These are phyloP conservation scores for Auxenochlorella protothecoides DNA, from an alignment of 139 green algal species.

Conservation along the genomic window DNA sequence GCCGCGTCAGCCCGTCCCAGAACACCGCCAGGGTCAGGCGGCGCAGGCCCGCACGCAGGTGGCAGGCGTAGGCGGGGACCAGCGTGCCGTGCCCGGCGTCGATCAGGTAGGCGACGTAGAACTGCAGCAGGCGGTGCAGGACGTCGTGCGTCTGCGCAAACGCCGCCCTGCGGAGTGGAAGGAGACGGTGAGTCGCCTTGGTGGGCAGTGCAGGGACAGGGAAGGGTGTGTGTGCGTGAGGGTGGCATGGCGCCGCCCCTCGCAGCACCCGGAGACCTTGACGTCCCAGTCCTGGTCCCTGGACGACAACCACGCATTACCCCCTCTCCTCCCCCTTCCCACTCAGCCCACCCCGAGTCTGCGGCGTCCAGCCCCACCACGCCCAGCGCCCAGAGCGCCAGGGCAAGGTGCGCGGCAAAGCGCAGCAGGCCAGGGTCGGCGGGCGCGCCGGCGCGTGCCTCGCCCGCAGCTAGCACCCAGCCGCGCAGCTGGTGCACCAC, in stretches of 20 bases:
- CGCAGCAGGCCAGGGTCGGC: slow-evolving; percentile 24
- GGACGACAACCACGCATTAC: no score
- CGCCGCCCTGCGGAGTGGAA: background rate
- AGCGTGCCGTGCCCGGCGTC: slow-evolving; percentile 20
- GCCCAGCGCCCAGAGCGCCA: slow-evolving; percentile 41
- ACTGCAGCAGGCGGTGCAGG: slow-evolving; percentile 20
- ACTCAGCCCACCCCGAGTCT: no score
- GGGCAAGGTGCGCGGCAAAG: slow-evolving; percentile 52
- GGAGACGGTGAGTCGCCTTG: background rate
- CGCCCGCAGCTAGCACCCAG: slow-evolving; percentile 15
- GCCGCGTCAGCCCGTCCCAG: slow-evolving; percentile 21
- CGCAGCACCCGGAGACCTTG: no score
- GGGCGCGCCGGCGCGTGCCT: background rate
- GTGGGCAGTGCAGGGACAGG: background rate
- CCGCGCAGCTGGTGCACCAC: slow-evolving; percentile 13
- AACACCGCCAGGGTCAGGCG: slow-evolving; percentile 24
- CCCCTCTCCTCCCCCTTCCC: no score
- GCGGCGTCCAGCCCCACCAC: slow-evolving; percentile 2
- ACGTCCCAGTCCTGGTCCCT: no score
- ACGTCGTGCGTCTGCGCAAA: slow-evolving; percentile 23
- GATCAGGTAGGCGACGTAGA: slow-evolving; percentile 32
- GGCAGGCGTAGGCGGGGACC: slow-evolving; percentile 46
- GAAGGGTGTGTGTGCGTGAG: background rate
- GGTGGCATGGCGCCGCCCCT: background rate
- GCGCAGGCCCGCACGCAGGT: slow-evolving; percentile 28